A percentile compares a stretch with the other conserved stretches of the same genome.
Evolutionary conservation across 2,329 filamentous ascomycete species (phyloP).

Genomic region (Stachybotrys chartarum): DNA sequence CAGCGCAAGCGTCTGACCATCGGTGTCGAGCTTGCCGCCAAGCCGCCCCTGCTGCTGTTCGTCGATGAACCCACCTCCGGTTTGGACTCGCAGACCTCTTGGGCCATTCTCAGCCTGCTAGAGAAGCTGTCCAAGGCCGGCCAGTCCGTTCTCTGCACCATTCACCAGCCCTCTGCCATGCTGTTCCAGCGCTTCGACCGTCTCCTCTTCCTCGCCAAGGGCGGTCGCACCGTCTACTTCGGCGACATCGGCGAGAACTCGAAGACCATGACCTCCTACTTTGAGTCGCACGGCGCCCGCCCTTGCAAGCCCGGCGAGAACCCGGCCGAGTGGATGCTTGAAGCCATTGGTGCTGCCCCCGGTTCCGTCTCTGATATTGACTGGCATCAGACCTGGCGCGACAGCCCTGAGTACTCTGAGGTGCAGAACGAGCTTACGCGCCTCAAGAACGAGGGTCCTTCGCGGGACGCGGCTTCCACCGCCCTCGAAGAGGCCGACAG

Average conservation of each 20-base stretch:
- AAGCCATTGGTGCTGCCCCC: constrained; percentile 52
- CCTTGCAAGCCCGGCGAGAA: constrained; percentile 61
- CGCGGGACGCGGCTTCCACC: constrained; percentile 15
- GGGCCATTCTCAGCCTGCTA: constrained; percentile 65
- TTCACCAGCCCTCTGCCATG: constrained; percentile 39
- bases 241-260: constrained; percentile 68
- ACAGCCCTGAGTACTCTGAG: constrained; percentile 43
- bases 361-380: constrained; percentile 52
- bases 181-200: constrained; percentile 43
- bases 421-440: constrained; percentile 49
- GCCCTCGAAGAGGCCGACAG: constrained; percentile 22
- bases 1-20: constrained; percentile 45
- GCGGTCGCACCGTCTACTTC: constrained; percentile 72
- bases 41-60: constrained; percentile 41
- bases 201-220: constrained; percentile 57
- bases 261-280: constrained; percentile 60
- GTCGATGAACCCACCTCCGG: constrained; percentile 48
- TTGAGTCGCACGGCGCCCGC: constrained; percentile 61
- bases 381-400: constrained; percentile 55
- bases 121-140: constrained; percentile 52
- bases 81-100: constrained; percentile 55
- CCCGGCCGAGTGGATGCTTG: constrained; percentile 71
- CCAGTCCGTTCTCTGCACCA: constrained; percentile 44
- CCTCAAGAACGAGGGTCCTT: constrained; percentile 45
- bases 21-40: constrained; percentile 37